Base-by-base conservation (phyloP, 805 yeast species). In the Sugiyamaella chiloensis region DNA sequence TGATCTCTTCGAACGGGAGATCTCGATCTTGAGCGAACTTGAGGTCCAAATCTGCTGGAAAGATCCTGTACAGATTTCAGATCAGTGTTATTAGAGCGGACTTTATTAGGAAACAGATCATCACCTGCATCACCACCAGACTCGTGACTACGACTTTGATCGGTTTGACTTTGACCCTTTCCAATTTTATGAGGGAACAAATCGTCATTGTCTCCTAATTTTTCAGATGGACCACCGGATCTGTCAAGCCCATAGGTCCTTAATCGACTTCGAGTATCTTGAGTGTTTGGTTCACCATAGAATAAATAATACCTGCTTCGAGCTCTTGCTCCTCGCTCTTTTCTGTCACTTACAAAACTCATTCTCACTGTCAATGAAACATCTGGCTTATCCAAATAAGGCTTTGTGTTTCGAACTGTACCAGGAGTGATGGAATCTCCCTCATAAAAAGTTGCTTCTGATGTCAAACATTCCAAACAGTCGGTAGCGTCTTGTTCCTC, bases 281-380 rank as follows among this genome's bases (percentile, higher is more conserved):
- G 16, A 20, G 35, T 17, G 23, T 57, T 50, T 11, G 79, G 91
- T 59, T 81, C 89, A 2, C 91, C 91, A 54, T 84, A 83, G 14
- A 80, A 60, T 48, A 81, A 67, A 65, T 84, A 84, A 64, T 82
- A 84, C 32, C 85, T 64, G 17, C 87, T 81, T 46, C 73, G 74
- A 11, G 71, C 76, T 19, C 76, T 68, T 7, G 88, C 81, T 51
- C 79, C 78, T 46, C 70, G 70, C 12, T 74, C 74, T 55, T 84
- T 84, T 40, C 69, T 68, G 63, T 84, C 91, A 2, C 74, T 66
- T 42, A 64, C 68, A 40, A 73, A 69, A 8, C 86, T 71, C 54
- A 71, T 77, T 49, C 90, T 69, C 7, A 75, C 66, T 35, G 62
- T 55, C 41, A 81, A 57, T 53, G 63, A 46, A 53, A 60, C 65